Percentiles rank a stretch among this genome's conserved stretches.
Evolutionary conservation across 306 rosid species (phyloP).

Genomic region (Mimosa bimucronata): DNA sequence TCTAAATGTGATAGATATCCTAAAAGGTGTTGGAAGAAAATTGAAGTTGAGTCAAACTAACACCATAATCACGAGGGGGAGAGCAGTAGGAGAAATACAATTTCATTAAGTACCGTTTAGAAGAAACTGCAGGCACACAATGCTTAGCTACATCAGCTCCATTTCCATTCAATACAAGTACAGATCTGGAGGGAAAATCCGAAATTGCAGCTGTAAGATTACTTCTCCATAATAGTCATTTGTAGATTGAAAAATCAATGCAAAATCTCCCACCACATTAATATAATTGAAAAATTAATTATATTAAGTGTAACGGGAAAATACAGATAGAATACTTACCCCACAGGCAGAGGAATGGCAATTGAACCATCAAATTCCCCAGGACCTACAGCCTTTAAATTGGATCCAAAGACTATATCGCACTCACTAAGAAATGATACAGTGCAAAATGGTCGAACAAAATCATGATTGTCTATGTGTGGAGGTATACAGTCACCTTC

Average conservation of each 20-base stretch:
- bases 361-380: conserved; percentile 76
- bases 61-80: neutral
- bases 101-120: conserved; percentile 58
- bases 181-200: conserved; percentile 68
- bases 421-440: conserved; percentile 96
- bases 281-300: conserved; percentile 18
- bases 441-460: conserved; percentile 94
- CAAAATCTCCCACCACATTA: conserved; percentile 15
- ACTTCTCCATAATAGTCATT: conserved; percentile 25
- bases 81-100: neutral
- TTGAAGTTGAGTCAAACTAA: conserved; percentile 18
- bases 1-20: conserved; percentile 97
- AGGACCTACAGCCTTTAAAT: conserved; percentile 60
- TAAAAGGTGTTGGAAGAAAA: conserved; percentile 31
- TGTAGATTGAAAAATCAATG: conserved; percentile 9
- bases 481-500: conserved; percentile 99
- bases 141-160: conserved; percentile 97
- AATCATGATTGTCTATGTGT: conserved; percentile 92
- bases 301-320: conserved; percentile 26
- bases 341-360: conserved; percentile 75
- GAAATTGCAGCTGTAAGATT: conserved; percentile 29
- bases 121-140: conserved; percentile 92
- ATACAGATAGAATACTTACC: conserved; percentile 57
- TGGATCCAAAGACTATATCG: conserved; percentile 77
- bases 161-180: conserved; percentile 87